These are phyloP conservation scores for Oxyria digyna DNA, from an alignment of 148 eudicot genomes.

Conservation along the genomic window DNA sequence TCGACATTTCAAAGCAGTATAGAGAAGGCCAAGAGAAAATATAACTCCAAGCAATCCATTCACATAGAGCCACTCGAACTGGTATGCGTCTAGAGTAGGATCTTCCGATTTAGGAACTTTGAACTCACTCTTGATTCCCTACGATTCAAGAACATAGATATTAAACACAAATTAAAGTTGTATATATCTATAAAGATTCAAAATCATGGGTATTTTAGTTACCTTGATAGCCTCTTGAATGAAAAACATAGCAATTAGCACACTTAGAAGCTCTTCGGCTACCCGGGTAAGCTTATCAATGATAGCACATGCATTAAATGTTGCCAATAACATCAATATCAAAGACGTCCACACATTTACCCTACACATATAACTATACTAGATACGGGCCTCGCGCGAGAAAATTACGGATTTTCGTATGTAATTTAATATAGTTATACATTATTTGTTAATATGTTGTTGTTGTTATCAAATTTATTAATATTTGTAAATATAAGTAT, in stretches of 20 bases:
- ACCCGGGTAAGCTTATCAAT: constrained; percentile 51
- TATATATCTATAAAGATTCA: too few species aligned
- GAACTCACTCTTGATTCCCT: constrained; percentile 57
- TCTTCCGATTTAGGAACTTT: constrained; percentile 24
- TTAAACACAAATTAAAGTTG: too few species aligned
- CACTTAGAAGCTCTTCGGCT: constrained; percentile 63
- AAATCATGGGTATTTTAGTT: too few species aligned
- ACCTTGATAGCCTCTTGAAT: constrained; percentile 69
- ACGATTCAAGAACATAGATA: too few species aligned
- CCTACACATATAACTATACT: constrained; percentile 35
- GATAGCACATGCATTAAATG: constrained; percentile 41
- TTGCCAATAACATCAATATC: constrained; percentile 37
- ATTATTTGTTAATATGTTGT: too few species aligned
- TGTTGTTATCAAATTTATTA: too few species aligned
- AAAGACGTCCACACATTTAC: constrained; percentile 62
- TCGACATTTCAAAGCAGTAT: constrained; percentile 35
- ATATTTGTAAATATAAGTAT: too few species aligned
- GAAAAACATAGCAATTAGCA: constrained; percentile 60
- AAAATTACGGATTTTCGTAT: too few species aligned
- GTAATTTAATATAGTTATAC: too few species aligned
- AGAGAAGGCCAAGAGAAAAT: constrained; percentile 24
- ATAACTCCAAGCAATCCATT: constrained; percentile 35
- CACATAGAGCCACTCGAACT: constrained; percentile 32
- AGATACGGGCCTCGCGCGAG: too few species aligned
- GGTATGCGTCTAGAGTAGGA: constrained; percentile 14